phyloP scores from a whole-genome alignment of 2,329 filamentous ascomycete species.

The Magnaporthiopsis incrustans region DNA sequence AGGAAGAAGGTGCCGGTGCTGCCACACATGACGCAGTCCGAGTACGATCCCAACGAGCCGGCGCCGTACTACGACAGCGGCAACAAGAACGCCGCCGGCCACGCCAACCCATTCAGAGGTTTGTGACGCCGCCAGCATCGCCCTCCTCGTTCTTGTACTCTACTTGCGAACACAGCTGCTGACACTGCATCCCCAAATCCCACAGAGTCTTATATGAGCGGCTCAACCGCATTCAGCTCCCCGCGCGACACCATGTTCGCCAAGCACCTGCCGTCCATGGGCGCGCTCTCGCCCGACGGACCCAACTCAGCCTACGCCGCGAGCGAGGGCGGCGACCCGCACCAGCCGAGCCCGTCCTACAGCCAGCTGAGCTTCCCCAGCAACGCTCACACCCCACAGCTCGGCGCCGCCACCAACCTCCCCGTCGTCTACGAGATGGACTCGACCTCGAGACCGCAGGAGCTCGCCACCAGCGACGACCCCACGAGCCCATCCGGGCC shows the following conservation, averaged over 20 bases:
- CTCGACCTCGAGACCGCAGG: not conserved
- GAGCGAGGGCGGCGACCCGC: not conserved
- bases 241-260: not conserved
- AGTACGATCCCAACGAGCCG: not conserved
- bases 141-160: too few relatives aligned
- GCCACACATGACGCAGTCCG: not conserved
- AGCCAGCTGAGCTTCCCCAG: constrained; percentile 2
- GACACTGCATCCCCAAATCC: not conserved
- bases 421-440: constrained; percentile 7
- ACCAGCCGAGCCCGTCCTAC: not conserved
- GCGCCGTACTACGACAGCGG: not conserved
- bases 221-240: not conserved
- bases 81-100: not conserved
- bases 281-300: not conserved
- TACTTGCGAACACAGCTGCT: not conserved
- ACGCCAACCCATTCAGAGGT: constrained; percentile 1
- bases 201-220: constrained; percentile 4
- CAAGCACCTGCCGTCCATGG: not conserved
- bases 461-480: not conserved
- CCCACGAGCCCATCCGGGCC: not conserved
- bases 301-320: not conserved
- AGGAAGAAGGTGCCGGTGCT: not conserved
- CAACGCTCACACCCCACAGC: not conserved
- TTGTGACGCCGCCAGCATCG: not conserved
- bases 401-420: not conserved